A percentile compares a stretch with the other conserved stretches of the same genome.
Evolutionary conservation across 768 basidiomycete genomes (phyloP).

Genomic region (Antrodiella citrinella): DNA sequence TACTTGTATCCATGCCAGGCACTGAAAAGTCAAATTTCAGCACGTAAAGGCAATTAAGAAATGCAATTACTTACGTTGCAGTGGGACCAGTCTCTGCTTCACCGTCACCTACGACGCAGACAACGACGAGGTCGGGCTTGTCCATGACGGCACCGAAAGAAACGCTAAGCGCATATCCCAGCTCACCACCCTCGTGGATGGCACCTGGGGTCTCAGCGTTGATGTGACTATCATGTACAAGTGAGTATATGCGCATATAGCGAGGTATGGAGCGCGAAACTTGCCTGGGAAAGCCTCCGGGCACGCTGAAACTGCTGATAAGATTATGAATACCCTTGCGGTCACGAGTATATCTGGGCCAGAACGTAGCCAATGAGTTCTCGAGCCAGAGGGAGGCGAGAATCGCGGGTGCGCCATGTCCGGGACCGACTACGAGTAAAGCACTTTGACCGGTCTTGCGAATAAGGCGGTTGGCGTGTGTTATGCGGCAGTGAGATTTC

Average conservation of each 20-base stretch:
- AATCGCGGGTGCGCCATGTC: constrained; percentile 82
- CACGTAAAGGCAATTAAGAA: too few species aligned
- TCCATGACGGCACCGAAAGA: constrained; percentile 90
- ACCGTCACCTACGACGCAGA: constrained; percentile 82
- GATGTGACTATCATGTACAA: constrained; percentile 55
- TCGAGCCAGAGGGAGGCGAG: constrained; percentile 86
- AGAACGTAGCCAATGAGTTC: constrained; percentile 54
- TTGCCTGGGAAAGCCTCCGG: constrained; percentile 77
- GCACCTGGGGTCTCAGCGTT: constrained; percentile 83
- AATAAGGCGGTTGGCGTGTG: constrained; percentile 38
- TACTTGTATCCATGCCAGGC: constrained; percentile 89
- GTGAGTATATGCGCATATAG: not conserved
- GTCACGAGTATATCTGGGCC: constrained; percentile 51
- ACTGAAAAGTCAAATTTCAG: constrained; percentile 18
- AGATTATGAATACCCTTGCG: constrained; percentile 55
- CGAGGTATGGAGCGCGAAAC: constrained; percentile 12
- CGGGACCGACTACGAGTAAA: constrained; percentile 79
- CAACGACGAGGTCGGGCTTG: constrained; percentile 74
- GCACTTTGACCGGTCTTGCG: constrained; percentile 51
- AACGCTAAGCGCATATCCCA: constrained; percentile 83
- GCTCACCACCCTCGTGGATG: constrained; percentile 89
- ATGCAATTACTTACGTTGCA: constrained; percentile 42
- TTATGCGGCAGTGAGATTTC: not conserved
- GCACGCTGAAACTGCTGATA: constrained; percentile 68
- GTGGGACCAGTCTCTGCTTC: constrained; percentile 81